Percentiles rank a stretch among this genome's conserved stretches.
Conservation (phyloP, 2,329 filamentous ascomycete species). For the Ambrosiella xylebori region DNA sequence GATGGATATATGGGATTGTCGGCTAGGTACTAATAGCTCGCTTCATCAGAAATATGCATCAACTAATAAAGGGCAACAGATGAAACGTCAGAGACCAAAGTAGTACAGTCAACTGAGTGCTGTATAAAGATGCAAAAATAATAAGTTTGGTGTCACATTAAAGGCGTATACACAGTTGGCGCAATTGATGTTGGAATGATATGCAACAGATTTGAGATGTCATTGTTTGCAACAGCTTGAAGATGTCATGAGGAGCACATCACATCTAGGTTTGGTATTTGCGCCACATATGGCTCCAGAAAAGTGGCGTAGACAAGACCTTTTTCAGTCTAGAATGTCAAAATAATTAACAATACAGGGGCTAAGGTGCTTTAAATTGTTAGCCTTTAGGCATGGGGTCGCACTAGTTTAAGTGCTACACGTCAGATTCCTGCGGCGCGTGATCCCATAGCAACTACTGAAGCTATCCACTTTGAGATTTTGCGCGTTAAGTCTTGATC, state of each 20-base stretch:
- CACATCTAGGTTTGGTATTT: background rate
- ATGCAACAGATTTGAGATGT: background rate
- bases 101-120: too few species aligned
- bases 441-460: background rate
- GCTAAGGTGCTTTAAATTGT: background rate
- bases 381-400: background rate
- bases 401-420: background rate
- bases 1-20: background rate
- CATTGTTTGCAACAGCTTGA: background rate
- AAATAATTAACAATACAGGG: background rate
- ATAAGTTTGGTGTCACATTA: too few species aligned
- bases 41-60: background rate
- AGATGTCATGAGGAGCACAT: background rate
- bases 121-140: background rate
- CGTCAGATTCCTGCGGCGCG: background rate
- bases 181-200: too few species aligned
- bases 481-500: background rate
- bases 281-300: background rate
- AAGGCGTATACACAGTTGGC: too few species aligned
- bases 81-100: too few species aligned
- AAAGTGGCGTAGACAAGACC: background rate
- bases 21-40: background rate
- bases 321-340: background rate
- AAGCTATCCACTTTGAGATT: background rate
- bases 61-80: background rate